Evolutionary conservation across 768 basidiomycete species (phyloP).

Genomic region (Leccinum imitatum): DNA sequence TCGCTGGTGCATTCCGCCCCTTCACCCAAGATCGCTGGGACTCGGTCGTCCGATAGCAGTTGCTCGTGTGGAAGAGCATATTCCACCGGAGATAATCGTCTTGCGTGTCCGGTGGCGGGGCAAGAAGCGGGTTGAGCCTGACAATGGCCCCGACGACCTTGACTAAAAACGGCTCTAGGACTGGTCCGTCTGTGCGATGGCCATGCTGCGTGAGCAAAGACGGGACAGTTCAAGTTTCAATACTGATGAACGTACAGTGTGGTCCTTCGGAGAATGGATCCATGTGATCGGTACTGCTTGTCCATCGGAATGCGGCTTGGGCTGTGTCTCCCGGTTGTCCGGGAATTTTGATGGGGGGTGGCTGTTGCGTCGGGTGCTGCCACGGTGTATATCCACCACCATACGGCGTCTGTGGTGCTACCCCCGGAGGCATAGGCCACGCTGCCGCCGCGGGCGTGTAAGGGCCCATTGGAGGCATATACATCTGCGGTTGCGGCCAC

Average conservation of each 20-base stretch:
- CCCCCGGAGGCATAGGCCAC: slow-evolving; percentile 27
- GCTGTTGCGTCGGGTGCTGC: slow-evolving; percentile 29
- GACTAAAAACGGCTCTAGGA: slow-evolving; percentile 59
- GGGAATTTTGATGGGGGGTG: slow-evolving; percentile 22
- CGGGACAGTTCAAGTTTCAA: neutral
- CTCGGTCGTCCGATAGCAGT: slow-evolving; percentile 65
- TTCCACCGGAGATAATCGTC: slow-evolving; percentile 68
- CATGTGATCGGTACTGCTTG: slow-evolving; percentile 33
- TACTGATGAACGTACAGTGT: slow-evolving; percentile 37
- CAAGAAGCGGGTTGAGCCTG: slow-evolving; percentile 61
- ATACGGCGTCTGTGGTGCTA: slow-evolving; percentile 24
- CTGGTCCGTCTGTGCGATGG: slow-evolving; percentile 57
- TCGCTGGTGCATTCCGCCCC: slow-evolving; percentile 65
- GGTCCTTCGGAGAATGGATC: slow-evolving; percentile 40
- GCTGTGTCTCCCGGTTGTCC: slow-evolving; percentile 24
- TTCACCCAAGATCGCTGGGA: slow-evolving; percentile 61
- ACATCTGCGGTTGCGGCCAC: slow-evolving; percentile 18
- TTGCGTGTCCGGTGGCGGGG: slow-evolving; percentile 41
- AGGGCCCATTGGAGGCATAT: slow-evolving; percentile 14
- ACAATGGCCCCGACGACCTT: slow-evolving; percentile 48
- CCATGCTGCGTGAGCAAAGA: slow-evolving; percentile 14
- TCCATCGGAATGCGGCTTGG: slow-evolving; percentile 31
- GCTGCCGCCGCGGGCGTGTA: slow-evolving; percentile 27
- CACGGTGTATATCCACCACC: slow-evolving; percentile 25
- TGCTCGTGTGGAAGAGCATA: slow-evolving; percentile 64